Base-by-base conservation (phyloP, 2,329 filamentous ascomycete species). In the Aureobasidium namibiae region DNA sequence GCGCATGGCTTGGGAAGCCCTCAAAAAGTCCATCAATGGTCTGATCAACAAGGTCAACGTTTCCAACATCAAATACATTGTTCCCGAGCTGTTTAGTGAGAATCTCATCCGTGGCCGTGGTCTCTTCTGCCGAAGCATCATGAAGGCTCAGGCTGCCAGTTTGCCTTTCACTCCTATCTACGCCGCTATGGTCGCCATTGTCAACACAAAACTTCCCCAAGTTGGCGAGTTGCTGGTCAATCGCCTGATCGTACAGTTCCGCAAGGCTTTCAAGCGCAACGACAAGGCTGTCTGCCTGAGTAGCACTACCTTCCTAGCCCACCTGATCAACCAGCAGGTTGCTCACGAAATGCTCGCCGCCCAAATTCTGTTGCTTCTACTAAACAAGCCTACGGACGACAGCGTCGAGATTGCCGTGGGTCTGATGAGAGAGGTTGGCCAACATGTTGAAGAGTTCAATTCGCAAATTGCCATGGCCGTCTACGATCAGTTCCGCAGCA, bases 11-110 rank as follows among this genome's bases (percentile, higher is more conserved):
- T 99, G 94, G 94, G 94, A 99, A 75, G 92, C 92, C 13, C 78
- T 99, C 69, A 99, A 99, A 78, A 99, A 99, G 79, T 94, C 89
- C 50, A 96, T 99, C 76, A 97, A 99, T 71, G 94, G 94, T 67
- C 78, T 99, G 65, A 96, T 99, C 81, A 99, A 99, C 82, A 99
- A 99, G 79, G 89, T 96, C 79, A 97, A 97, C 75, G 89, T 92
- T 59, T 90, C 89, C 34, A 99, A 99, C 73, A 97, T 99, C 81
- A 97, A 99, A 75, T 83, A 89, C 70, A 96, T 99, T 63, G 91
- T 97, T 24, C 92, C 92, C 1, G 94, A 99, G 75, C 80, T 99
- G 46, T 99, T 99, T 74, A 84, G 85, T 52, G 94, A 99, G 79
- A 99, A 99, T 71, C 75, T 99, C 67, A 81, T 99, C 41, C 87